Evolutionary conservation across 1,139 yeast genomes (phyloP), one percentile per base, ranked within the genome.

Genomic region (Ashbya aceris): DNA sequence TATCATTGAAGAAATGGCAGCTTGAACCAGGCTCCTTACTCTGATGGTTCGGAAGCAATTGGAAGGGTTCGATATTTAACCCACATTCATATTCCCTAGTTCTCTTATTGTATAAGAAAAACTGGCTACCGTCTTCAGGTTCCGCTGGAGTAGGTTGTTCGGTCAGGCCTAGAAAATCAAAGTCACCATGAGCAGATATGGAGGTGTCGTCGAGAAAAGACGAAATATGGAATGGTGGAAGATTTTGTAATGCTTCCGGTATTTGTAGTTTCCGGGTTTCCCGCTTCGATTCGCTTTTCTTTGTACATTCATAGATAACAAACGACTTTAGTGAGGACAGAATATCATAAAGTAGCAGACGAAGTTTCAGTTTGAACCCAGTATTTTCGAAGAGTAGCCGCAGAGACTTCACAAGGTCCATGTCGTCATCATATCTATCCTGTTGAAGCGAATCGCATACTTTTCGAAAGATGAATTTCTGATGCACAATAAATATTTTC

Each of bases 331-430:
- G 64, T 2, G 83, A 71, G 2, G 78, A 62, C 33, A 81, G 60
- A 36, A 81, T 67, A 55, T 83, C 91, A 52, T 79, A 79, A 1
- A 81, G 62, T 48, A 81, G 62, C 42, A 81, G 74, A 51, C 73
- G 74, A 46, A 81, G 56, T 48, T 74, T 74, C 39, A 75, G 74
- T 51, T 70, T 70, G 30, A 60, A 52, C 8, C 56, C 54, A 5
- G 56, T 47, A 33, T 55, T 56, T n/a, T 56, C 54, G 37, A 58
- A 60, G n/a, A 59, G 40, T 8, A 36, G 30, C 39, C 51, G 53
- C 34, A 57, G 36, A 31, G 41, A 38, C 10, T 44, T 45, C 9
- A 58, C 46, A 27, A 56, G 40, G 6, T 32, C 12, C 5, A 35
- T 34, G 2, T 44, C 36, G 8, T 38, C 35, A 1, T 29, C 23